Evolutionary conservation across 768 basidiomycete genomes (phyloP).

Genomic region (Tylopilus subfusipes): DNA sequence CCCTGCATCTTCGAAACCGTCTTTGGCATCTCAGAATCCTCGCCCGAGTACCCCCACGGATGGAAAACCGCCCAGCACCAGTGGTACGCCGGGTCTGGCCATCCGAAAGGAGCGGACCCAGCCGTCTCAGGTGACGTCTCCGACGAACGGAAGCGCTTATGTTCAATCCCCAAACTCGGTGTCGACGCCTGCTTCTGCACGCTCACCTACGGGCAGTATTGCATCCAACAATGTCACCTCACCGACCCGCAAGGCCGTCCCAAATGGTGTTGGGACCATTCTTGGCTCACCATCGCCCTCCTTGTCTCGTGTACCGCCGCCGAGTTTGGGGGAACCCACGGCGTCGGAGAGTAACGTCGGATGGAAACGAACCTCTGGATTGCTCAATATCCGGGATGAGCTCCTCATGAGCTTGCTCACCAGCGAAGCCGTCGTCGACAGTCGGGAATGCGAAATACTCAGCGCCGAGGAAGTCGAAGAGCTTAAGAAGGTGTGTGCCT

Average conservation of each 20-base stretch:
- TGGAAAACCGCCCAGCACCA: slow-evolving; percentile 11
- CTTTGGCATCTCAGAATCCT: slow-evolving; percentile 47
- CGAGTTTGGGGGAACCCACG: slow-evolving; percentile 32
- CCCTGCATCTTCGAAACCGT: slow-evolving; percentile 34
- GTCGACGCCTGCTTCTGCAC: slow-evolving; percentile 16
- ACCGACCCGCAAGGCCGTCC: slow-evolving; percentile 16
- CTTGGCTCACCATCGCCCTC: slow-evolving; percentile 39
- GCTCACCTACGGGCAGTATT: slow-evolving; percentile 26
- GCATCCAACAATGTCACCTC: slow-evolving; percentile 23
- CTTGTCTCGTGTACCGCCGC: slow-evolving; percentile 33
- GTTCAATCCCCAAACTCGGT: slow-evolving; percentile 25
- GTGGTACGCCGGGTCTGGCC: slow-evolving; percentile 35
- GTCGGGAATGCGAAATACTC: slow-evolving; percentile 74
- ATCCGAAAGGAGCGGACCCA: slow-evolving; percentile 52
- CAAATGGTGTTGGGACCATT: slow-evolving; percentile 11
- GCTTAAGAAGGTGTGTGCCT: slow-evolving; percentile 55
- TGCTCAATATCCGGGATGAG: slow-evolving; percentile 69
- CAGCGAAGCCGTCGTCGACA: slow-evolving; percentile 93
- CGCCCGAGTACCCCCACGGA: slow-evolving; percentile 29
- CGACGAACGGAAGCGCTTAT: slow-evolving; percentile 24
- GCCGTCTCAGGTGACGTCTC: slow-evolving; percentile 20
- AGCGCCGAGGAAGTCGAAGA: slow-evolving; percentile 69
- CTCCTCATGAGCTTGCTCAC: slow-evolving; percentile 86
- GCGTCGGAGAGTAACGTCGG: slow-evolving; percentile 36
- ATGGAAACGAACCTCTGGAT: slow-evolving; percentile 42